Evolutionary conservation across 2,329 filamentous ascomycete genomes (phyloP).

Genomic region (Esteya vermicola): DNA sequence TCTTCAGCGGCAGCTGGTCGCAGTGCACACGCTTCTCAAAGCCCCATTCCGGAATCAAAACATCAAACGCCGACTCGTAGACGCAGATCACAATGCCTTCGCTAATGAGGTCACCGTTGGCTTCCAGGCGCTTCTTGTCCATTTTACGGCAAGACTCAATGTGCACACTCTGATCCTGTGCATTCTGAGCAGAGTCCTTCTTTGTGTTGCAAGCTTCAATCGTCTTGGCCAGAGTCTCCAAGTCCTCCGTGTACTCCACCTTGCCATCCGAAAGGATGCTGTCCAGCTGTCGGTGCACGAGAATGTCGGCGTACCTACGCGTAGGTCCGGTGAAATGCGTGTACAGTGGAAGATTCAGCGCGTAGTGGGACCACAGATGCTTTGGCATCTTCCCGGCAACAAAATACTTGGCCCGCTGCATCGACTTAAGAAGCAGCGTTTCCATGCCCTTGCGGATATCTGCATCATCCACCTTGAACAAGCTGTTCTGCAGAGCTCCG

Average conservation of each 20-base stretch:
- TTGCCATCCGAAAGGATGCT: constrained; percentile 68
- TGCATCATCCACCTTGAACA: constrained; percentile 82
- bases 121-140: constrained; percentile 78
- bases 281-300: constrained; percentile 92
- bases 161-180: constrained; percentile 96
- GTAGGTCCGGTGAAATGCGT: constrained; percentile 96
- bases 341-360: constrained; percentile 83
- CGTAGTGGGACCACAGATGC: constrained; percentile 75
- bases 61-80: constrained; percentile 96
- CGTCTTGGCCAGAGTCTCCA: constrained; percentile 80
- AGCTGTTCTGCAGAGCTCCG: constrained; percentile 79
- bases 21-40: constrained; percentile 99
- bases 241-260: constrained; percentile 75
- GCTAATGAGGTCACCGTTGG: constrained; percentile 81
- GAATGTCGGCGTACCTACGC: constrained; percentile 83
- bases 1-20: constrained; percentile 93
- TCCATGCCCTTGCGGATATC: constrained; percentile 97
- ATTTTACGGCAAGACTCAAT: constrained; percentile 94
- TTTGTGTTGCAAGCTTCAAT: constrained; percentile 96
- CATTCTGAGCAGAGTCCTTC: constrained; percentile 95
- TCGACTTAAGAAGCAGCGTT: constrained; percentile 84
- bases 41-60: constrained; percentile 93
- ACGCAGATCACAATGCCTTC: constrained; percentile 95
- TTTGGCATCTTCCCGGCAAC: constrained; percentile 67
- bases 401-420: constrained; percentile 93